Evolutionary conservation across 2,329 filamentous ascomycete species (phyloP), one percentile per base, ranked within the genome.

Genomic region (Neofusicoccum kwambonambiense): DNA sequence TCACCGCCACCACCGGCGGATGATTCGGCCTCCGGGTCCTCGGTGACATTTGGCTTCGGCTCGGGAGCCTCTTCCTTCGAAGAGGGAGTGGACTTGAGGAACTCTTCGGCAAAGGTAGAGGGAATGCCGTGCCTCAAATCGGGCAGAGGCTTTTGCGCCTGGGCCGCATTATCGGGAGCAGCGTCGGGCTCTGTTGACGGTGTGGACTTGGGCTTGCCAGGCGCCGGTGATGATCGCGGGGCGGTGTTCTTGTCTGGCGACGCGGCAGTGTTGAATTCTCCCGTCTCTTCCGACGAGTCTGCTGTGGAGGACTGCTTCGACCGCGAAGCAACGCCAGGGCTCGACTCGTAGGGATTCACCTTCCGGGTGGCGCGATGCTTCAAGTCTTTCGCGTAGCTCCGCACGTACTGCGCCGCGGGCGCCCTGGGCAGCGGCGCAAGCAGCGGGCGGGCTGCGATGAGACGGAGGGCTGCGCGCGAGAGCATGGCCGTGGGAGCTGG

Each of bases 111-210:
- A 64, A 97, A 84, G 0, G 93, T 97, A 1, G 93, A 97, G 0
- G 94, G 94, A 68, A 98, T 96, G 68, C 94, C 94, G 73, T 94
- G 89, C n/a, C 92, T 95, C 50, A 98, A 84, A 75, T 98, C 93
- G 62, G 94, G 94, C 12, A 97, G 86, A 62, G 91, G 89, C 72
- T 89, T 61, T 61, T 86, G 82, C 27, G 87, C 82, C 69, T 84
- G 71, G 60, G 81, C 78, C 54, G 76, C 68, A 49, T 81, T 77
- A 57, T 75, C 71, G 66, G 78, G 69, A 44, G 76, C 71, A 31
- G 75, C 78, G 66, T 81, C 77, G 22, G 70, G 69, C 42, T 68
- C 56, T 72, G 72, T 71, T 64, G 70, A 72, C 69, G 27, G 27
- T 69, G 74, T 67, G 75, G 70, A 66, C 71, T 71, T 62, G 71